A percentile compares a stretch with the other conserved stretches of the same genome.
Evolutionary conservation across 177 flowering plant genomes (phyloP).

Genomic region (Vitis hybrid): DNA sequence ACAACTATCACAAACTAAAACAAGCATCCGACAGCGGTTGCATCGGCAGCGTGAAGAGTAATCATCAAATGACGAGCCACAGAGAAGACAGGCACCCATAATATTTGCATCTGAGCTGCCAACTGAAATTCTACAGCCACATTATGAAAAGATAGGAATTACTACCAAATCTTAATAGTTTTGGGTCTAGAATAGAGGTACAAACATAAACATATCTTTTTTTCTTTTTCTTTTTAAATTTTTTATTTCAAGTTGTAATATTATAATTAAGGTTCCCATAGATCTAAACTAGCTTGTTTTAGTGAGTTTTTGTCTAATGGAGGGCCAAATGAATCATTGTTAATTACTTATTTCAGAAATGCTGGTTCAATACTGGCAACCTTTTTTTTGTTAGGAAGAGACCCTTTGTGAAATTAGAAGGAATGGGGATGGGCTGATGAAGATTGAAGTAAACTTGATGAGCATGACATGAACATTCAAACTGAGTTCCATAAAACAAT

Average conservation of each 20-base stretch:
- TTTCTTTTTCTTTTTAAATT: too few relatives aligned
- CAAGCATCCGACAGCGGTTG: constrained; percentile 83
- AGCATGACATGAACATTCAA: not conserved
- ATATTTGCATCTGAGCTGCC: constrained; percentile 60
- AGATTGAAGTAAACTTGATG: not conserved
- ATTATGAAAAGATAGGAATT: constrained; percentile 1
- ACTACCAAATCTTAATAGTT: not conserved
- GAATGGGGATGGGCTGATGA: not conserved
- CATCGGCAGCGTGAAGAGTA: constrained; percentile 89
- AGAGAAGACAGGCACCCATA: constrained; percentile 72
- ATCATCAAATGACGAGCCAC: constrained; percentile 69
- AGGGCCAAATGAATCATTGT: too few relatives aligned
- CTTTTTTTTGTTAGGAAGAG: too few relatives aligned
- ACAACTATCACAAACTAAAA: constrained; percentile 79
- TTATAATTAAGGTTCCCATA: too few relatives aligned
- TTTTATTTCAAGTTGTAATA: too few relatives aligned
- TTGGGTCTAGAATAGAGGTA: not conserved
- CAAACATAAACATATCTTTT: not conserved
- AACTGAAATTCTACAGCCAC: constrained; percentile 72
- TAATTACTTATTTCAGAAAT: too few relatives aligned
- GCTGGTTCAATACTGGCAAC: too few relatives aligned
- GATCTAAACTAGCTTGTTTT: too few relatives aligned
- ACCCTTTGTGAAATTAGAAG: too few relatives aligned
- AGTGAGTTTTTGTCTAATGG: too few relatives aligned
- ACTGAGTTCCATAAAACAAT: not conserved